Base-by-base conservation (phyloP, 805 yeast genomes). In the Priceomyces carsonii region DNA sequence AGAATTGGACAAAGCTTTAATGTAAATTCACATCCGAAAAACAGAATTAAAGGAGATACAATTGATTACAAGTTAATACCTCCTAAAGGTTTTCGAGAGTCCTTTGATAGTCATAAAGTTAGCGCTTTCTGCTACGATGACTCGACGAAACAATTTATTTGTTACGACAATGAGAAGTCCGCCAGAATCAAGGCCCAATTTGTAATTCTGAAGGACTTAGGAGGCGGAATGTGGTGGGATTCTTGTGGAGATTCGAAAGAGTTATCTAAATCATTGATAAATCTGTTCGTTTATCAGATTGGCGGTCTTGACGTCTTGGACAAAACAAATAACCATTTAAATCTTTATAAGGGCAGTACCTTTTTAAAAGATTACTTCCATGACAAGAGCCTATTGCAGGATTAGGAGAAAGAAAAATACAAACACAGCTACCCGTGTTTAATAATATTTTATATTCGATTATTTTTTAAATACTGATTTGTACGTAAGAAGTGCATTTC, bases 161-260 rank as follows among this genome's bases (percentile, higher is more conserved):
- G 75, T 5, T 91, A 84, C 57, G 99, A 91, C 53, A 82, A 75
- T 42, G 66, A 65, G 0, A 62, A 66, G 4, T 69, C 82, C 2
- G 77, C 74, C 2, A 48, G 53, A 6, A 47, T 48, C 12, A 93
- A 91, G 55, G 88, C 87, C 0, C 48, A 63, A 18, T 88, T 77
- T 47, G 77, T 83, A 6, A 47, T 44, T 25, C 46, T 57, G 14
- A 56, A 63, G 5, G 51, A 64, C 0, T 61, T 89, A 7, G 95
- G 82, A 0, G 98, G 99, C 0, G 95, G 85, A 0, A 81, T 93
- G 78, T 90, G 86, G 82, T 91, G 98, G 98, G 97, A 91, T 50
- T 82, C 95, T 0, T 73, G 82, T 38, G 96, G 95, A 2, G 95
- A 88, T 50, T 49, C 59, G 31, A 21, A 24, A 2, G 47, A 63